Conservation (phyloP, 2,329 filamentous ascomycete species). For the Cladosporium sp. region DNA sequence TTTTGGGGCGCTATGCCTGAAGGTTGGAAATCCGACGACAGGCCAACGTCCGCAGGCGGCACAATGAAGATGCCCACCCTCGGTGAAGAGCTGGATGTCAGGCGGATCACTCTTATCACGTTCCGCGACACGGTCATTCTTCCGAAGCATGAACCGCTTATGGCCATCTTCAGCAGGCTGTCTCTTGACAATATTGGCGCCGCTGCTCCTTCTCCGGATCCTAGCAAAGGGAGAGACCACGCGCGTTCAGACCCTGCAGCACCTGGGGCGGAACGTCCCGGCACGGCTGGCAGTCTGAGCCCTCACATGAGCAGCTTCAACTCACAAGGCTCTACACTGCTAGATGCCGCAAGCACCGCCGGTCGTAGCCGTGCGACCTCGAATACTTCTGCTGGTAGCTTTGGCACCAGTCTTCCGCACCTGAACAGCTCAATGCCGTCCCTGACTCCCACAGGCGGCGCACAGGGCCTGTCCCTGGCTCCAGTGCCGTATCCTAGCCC, state of each 20-base stretch:
- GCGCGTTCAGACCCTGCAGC: slow-evolving; percentile 35
- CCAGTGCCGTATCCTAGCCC: slow-evolving; percentile 23
- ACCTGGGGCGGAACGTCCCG: slow-evolving; percentile 39
- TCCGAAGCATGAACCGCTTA: slow-evolving; percentile 83
- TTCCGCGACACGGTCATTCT: slow-evolving; percentile 89
- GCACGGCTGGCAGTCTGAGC: slow-evolving; percentile 75
- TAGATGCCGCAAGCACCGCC: slow-evolving; percentile 58
- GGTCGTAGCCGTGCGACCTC: slow-evolving; percentile 78
- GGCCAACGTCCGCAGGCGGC: slow-evolving; percentile 43
- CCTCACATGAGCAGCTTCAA: slow-evolving; percentile 76
- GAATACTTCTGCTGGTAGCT: slow-evolving; percentile 66
- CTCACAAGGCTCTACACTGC: slow-evolving; percentile 73
- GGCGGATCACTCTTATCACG: slow-evolving; percentile 81
- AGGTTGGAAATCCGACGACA: slow-evolving; percentile 41
- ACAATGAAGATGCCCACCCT: slow-evolving; percentile 44
- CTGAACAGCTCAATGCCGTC: slow-evolving; percentile 25
- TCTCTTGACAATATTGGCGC: slow-evolving; percentile 72
- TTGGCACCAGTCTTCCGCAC: slow-evolving; percentile 42
- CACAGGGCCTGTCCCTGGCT: slow-evolving; percentile 27
- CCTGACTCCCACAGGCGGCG: slow-evolving; percentile 22
- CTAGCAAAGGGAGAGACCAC: slow-evolving; percentile 29
- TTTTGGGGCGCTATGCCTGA: slow-evolving; percentile 78
- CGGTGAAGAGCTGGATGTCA: slow-evolving; percentile 72
- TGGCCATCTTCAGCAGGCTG: slow-evolving; percentile 84
- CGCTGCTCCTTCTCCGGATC: slow-evolving; percentile 40